These are phyloP conservation scores for Saxophila tyrrhenica DNA, from an alignment of 495 filamentous ascomycete species.

Conservation along the genomic window DNA sequence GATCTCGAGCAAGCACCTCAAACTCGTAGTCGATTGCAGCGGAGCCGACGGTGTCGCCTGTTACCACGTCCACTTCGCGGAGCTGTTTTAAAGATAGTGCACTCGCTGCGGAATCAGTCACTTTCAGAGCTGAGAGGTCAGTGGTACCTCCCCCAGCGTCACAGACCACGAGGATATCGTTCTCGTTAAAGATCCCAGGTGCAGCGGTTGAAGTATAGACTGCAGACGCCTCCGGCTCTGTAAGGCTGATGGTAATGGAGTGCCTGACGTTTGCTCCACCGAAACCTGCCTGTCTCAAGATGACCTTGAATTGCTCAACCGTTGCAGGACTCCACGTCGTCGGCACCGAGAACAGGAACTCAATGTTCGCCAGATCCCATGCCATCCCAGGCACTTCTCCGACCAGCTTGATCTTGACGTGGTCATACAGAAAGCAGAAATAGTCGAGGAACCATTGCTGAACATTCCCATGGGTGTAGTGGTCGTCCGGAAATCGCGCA, in stretches of 20 bases:
- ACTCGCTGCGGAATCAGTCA: slow-evolving; percentile 19
- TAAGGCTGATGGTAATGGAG: slow-evolving; percentile 47
- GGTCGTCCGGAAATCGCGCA: slow-evolving; percentile 24
- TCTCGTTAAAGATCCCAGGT: slow-evolving; percentile 25
- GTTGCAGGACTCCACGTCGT: slow-evolving; percentile 55
- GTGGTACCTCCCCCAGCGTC: slow-evolving; percentile 48
- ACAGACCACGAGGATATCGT: slow-evolving; percentile 43
- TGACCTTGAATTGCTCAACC: slow-evolving; percentile 43
- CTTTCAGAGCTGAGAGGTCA: slow-evolving; percentile 24
- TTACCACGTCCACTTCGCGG: slow-evolving; percentile 31
- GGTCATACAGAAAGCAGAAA: slow-evolving; percentile 42
- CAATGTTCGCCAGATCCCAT: slow-evolving; percentile 41
- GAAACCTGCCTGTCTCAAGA: slow-evolving; percentile 43
- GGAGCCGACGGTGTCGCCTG: slow-evolving; percentile 25
- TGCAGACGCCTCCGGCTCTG: slow-evolving; percentile 58
- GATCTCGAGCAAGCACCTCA: slow-evolving; percentile 19
- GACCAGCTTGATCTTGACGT: slow-evolving; percentile 39
- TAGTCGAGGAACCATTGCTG: slow-evolving; percentile 46
- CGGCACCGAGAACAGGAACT: slow-evolving; percentile 57
- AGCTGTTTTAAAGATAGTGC: slow-evolving; percentile 28
- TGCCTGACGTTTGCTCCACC: slow-evolving; percentile 33
- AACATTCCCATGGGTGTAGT: slow-evolving; percentile 32
- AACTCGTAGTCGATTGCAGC: slow-evolving; percentile 25
- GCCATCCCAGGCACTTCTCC: slow-evolving; percentile 28
- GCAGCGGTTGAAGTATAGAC: slow-evolving; percentile 41